Conservation (phyloP, 164 flowering plant species). For the Magnolia kwangsiensis region DNA sequence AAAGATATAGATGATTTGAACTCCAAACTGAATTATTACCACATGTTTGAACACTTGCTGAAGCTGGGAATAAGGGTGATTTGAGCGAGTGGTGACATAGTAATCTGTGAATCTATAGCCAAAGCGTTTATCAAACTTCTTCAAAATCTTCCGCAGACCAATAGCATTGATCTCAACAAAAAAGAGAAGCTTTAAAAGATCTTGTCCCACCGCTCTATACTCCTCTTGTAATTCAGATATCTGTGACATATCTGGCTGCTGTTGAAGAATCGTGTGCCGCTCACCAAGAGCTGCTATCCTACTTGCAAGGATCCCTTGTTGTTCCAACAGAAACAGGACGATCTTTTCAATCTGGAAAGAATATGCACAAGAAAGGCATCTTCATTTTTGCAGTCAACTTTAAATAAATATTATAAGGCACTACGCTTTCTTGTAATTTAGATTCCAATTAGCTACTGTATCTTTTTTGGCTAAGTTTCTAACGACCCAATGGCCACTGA, state of each 20-base stretch:
- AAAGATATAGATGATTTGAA: too few species aligned
- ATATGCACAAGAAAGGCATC: background rate
- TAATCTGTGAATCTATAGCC: constrained; percentile 70
- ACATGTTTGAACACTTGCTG: constrained; percentile 71
- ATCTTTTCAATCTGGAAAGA: constrained; percentile 67
- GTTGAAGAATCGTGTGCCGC: constrained; percentile 29
- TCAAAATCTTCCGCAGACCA: constrained; percentile 74
- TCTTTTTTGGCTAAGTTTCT: background rate
- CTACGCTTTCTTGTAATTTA: background rate
- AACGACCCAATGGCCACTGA: background rate
- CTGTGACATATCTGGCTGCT: constrained; percentile 29
- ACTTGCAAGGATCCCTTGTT: constrained; percentile 71
- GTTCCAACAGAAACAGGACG: constrained; percentile 68
- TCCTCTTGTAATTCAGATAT: constrained; percentile 48
- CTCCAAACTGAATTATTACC: constrained; percentile 27
- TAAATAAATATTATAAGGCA: background rate
- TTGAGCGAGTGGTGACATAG: constrained; percentile 75
- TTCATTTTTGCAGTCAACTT: constrained; percentile 3
- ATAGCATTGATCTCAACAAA: constrained; percentile 78
- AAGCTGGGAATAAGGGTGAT: constrained; percentile 79
- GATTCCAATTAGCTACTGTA: background rate
- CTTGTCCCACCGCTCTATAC: constrained; percentile 59
- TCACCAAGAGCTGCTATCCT: constrained; percentile 49
- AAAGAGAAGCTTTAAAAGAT: constrained; percentile 65
- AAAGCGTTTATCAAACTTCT: constrained; percentile 80